phyloP scores from a whole-genome alignment of 108 stramenopile species.

The Cyclotella distinguenda region DNA sequence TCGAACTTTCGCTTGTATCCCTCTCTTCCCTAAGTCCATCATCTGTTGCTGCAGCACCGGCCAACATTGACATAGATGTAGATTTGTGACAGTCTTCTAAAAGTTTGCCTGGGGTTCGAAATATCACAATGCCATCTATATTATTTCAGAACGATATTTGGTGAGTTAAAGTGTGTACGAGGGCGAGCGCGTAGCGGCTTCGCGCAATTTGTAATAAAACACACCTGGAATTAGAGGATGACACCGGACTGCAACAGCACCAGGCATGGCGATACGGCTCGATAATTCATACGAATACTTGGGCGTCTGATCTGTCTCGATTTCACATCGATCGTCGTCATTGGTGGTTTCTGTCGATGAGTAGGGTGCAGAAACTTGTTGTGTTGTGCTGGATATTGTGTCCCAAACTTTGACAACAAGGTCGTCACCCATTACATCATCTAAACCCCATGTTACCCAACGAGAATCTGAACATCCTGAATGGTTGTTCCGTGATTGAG shows the following conservation, averaged over 20 bases:
- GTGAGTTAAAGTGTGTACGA: too few species aligned
- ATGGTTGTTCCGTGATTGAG: constrained; percentile 14
- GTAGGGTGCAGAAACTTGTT: constrained; percentile 2
- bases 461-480: not conserved
- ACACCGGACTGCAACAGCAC: constrained; percentile 28
- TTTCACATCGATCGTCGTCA: constrained; percentile 3
- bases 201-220: not conserved
- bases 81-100: not conserved
- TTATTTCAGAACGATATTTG: too few species aligned
- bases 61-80: not conserved
- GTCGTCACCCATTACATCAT: constrained; percentile 40
- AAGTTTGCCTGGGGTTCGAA: constrained; percentile 6
- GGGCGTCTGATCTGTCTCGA: not conserved
- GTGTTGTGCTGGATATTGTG: not conserved
- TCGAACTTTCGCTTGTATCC: not conserved
- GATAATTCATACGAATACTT: constrained; percentile 23
- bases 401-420: constrained; percentile 70
- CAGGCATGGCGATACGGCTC: constrained; percentile 28
- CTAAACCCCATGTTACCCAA: constrained; percentile 81
- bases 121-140: constrained; percentile 17
- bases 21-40: not conserved
- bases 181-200: too few species aligned
- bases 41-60: not conserved
- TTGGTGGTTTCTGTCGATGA: constrained; percentile 5
- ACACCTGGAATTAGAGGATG: constrained; percentile 23